phyloP scores from a whole-genome alignment of 1,139 yeast species.

The Saccharomyces hybrid region DNA sequence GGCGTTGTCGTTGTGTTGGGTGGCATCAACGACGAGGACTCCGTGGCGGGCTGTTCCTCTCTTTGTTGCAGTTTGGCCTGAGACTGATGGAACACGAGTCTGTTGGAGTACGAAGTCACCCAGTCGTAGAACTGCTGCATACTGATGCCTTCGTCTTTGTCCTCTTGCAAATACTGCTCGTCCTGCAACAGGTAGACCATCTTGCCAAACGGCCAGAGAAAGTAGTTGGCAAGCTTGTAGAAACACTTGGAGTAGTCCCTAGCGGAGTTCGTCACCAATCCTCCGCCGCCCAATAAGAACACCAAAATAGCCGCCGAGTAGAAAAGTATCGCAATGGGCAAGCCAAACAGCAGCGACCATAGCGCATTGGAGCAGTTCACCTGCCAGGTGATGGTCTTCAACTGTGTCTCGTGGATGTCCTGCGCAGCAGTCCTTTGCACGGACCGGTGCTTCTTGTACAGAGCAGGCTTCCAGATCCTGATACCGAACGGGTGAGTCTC shows the following conservation, averaged over 20 bases:
- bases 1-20: not conserved
- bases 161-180: constrained; percentile 77
- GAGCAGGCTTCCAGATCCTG: constrained; percentile 96
- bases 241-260: constrained; percentile 54
- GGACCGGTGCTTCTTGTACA: constrained; percentile 85
- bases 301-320: constrained; percentile 39
- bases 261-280: constrained; percentile 38
- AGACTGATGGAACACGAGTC: constrained; percentile 34
- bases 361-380: constrained; percentile 66
- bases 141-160: constrained; percentile 80
- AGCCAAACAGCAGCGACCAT: constrained; percentile 72
- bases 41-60: not conserved
- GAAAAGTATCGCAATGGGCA: constrained; percentile 49
- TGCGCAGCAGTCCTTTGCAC: constrained; percentile 89
- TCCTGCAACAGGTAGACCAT: constrained; percentile 74
- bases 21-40: not conserved
- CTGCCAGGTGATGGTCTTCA: constrained; percentile 46
- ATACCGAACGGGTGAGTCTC: constrained; percentile 97
- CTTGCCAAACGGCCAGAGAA: constrained; percentile 83
- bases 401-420: constrained; percentile 73
- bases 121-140: constrained; percentile 81
- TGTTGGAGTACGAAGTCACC: constrained; percentile 61
- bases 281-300: constrained; percentile 38
- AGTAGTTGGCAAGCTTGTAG: constrained; percentile 57
- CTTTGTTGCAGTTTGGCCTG: constrained; percentile 10